Conservation (phyloP, 1,139 yeast species). For the Zygoascus meyerae region DNA sequence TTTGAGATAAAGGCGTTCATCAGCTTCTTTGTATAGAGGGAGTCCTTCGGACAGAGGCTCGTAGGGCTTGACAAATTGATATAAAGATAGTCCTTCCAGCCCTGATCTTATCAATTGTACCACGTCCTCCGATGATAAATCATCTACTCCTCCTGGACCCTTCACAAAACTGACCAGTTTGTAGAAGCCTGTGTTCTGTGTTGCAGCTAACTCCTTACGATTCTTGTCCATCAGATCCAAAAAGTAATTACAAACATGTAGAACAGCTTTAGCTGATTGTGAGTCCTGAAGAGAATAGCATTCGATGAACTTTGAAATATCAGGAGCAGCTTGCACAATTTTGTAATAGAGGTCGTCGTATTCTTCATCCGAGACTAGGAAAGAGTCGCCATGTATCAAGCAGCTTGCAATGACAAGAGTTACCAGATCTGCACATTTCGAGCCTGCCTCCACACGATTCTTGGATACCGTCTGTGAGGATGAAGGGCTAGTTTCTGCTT, state of each 20-base stretch:
- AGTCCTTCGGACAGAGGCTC: constrained; percentile 22
- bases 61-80: constrained; percentile 20
- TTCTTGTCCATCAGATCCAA: constrained; percentile 4
- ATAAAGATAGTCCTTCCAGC: constrained; percentile 24
- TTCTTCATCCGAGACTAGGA: constrained; percentile 28
- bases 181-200: not conserved
- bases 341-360: constrained; percentile 34
- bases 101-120: constrained; percentile 28
- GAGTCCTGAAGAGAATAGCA: constrained; percentile 15
- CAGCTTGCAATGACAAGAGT: constrained; percentile 28
- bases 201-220: not conserved
- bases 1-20: constrained; percentile 26
- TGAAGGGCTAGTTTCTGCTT: constrained; percentile 5
- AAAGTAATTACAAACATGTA: constrained; percentile 5
- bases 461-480: not conserved
- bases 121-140: constrained; percentile 21
- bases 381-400: constrained; percentile 32
- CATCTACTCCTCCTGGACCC: constrained; percentile 3
- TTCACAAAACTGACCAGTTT: not conserved
- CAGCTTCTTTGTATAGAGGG: constrained; percentile 25
- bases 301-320: constrained; percentile 21
- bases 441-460: constrained; percentile 14
- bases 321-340: constrained; percentile 27
- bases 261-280: constrained; percentile 15
- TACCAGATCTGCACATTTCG: constrained; percentile 23